Base-by-base conservation (phyloP, 176 grass and related monocot species). In the Musa acuminata region DNA sequence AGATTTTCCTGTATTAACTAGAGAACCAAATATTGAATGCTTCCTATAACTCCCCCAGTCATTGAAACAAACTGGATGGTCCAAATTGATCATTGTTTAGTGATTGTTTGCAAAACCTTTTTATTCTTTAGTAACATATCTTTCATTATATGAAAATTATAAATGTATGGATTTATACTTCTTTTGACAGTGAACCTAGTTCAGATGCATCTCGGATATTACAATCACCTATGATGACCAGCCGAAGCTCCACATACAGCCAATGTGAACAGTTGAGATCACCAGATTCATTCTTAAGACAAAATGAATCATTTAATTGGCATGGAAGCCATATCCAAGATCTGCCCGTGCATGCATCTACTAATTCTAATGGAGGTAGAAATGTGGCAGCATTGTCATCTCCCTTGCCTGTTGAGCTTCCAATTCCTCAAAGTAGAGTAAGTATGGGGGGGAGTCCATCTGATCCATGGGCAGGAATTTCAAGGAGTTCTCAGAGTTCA, bases 401-500 rank as follows among this genome's bases (percentile, higher is more conserved):
- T 29, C 27, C 26, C 43, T 69, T 49, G 5, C 16, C 35, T 43
- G 35, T 49, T 69, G 22, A 10, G 22, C 1, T 16, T 69, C 11
- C 6, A 49, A 70, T 21, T 70, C 48, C 17, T 70, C 51, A 26
- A 1, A 74, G n/a, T 74, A 55, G 52, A 74, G 9, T 11, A 21
- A 57, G 11, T 74, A 9, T 26, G 14, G 52, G 5, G 22, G 6
- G 52, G 13, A 11, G 19, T 74, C 16, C 52, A 24, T 26, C 16
- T 27, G 52, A 74, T 17, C 51, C 13, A 27, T 74, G 72, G 72
- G 75, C 65, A 52, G 75, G 75, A 25, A 65, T 51, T 64, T 64
- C 75, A 65, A 65, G 75, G 48, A 52, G 35, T 65, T 77, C 59
- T 52, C 75, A 53, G 26, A 65, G 75, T 65, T 77, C 76, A 26